These are phyloP conservation scores for Phytopythium oedochilum DNA, from an alignment of 352 stramenopile genomes.

Conservation along the genomic window DNA sequence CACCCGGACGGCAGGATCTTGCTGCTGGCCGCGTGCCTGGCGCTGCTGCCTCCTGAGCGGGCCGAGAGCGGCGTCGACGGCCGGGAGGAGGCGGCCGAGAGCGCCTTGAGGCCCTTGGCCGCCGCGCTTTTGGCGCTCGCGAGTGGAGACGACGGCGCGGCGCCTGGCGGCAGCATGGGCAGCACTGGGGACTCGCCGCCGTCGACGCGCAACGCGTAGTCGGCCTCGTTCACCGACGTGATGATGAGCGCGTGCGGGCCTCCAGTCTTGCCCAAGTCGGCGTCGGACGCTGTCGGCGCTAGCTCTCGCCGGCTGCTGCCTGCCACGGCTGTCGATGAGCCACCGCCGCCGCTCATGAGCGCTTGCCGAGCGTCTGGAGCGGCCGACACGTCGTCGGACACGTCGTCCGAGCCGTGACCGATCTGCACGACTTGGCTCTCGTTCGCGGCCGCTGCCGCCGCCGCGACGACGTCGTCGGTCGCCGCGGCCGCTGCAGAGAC, in stretches of 20 bases:
- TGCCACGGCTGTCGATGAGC: background rate
- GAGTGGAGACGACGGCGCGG: background rate
- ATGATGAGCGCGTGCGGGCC: background rate
- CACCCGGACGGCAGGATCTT: conserved; percentile 41
- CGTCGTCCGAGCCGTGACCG: background rate
- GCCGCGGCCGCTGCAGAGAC: background rate
- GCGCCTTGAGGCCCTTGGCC: background rate
- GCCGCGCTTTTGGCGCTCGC: background rate
- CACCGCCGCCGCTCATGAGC: background rate
- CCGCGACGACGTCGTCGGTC: conserved; percentile 5
- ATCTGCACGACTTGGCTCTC: conserved; percentile 2
- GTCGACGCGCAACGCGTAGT: conserved; percentile 4
- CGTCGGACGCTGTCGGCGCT: background rate
- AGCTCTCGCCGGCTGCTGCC: background rate
- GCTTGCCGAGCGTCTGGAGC: background rate
- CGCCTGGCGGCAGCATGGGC: conserved; percentile 3
- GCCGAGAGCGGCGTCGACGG: background rate
- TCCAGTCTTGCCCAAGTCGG: background rate
- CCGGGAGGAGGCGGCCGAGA: background rate
- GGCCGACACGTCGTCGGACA: conserved; percentile 3
- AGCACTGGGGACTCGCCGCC: background rate
- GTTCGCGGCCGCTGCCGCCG: background rate
- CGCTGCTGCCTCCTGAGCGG: background rate
- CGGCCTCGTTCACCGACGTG: background rate
- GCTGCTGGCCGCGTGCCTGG: conserved; percentile 3